A percentile compares a stretch with the other conserved stretches of the same genome.
Conservation (phyloP, 805 yeast genomes). For the Candida krabiensis region DNA sequence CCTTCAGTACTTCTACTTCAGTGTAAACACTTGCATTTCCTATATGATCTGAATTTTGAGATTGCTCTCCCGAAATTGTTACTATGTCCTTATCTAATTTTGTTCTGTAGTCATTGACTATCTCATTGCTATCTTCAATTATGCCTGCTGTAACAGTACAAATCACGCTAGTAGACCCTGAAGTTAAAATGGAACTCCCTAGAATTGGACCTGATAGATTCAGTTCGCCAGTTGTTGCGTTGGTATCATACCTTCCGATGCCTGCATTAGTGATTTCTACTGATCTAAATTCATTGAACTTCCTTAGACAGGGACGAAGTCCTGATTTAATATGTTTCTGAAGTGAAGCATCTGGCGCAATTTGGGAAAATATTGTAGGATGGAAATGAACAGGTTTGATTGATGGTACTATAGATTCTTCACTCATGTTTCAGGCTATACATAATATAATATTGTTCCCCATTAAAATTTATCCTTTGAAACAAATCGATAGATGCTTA, state of each 20-base stretch:
- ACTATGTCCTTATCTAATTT: constrained; percentile 39
- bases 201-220: constrained; percentile 36
- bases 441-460: no score
- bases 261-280: constrained; percentile 43
- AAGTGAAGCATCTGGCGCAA: constrained; percentile 82
- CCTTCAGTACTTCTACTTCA: constrained; percentile 72
- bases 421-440: constrained; percentile 4
- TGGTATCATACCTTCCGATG: constrained; percentile 31
- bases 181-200: constrained; percentile 68
- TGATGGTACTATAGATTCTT: constrained; percentile 3
- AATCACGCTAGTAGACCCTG: constrained; percentile 72
- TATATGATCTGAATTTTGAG: constrained; percentile 14
- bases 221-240: constrained; percentile 11
- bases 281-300: constrained; percentile 69
- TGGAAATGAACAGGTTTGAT: constrained; percentile 61
- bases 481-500: no score
- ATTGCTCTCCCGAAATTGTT: constrained; percentile 16
- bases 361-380: constrained; percentile 77
- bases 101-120: constrained; percentile 41
- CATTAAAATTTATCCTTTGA: neutral
- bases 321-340: constrained; percentile 77
- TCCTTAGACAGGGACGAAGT: constrained; percentile 71
- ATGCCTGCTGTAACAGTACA: constrained; percentile 72
- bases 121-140: constrained; percentile 51
- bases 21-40: constrained; percentile 57